These are phyloP conservation scores for Ascochyta viciae-villosae DNA, from an alignment of 2,329 filamentous ascomycete species.

Conservation along the genomic window DNA sequence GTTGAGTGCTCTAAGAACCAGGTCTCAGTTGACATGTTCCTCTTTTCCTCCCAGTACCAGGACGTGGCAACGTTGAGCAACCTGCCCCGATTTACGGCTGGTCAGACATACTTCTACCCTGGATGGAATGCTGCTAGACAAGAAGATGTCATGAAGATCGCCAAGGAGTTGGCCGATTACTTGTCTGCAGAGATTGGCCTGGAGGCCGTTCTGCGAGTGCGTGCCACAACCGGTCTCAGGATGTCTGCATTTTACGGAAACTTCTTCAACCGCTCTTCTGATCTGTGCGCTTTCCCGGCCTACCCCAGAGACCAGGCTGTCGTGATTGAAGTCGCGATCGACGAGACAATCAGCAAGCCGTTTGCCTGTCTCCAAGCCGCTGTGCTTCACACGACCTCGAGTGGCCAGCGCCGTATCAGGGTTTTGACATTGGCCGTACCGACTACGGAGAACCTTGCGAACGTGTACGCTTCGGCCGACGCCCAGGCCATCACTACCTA, in stretches of 20 bases:
- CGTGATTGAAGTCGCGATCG: slow-evolving; percentile 97
- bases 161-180: slow-evolving; percentile 94
- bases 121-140: slow-evolving; percentile 94
- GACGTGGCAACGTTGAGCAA: slow-evolving; percentile 97
- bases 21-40: slow-evolving; percentile 74
- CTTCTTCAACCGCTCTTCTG: slow-evolving; percentile 98
- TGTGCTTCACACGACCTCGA: slow-evolving; percentile 96
- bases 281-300: slow-evolving; percentile 96
- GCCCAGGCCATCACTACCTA: slow-evolving; percentile 92
- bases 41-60: slow-evolving; percentile 65
- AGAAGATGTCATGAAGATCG: slow-evolving; percentile 98
- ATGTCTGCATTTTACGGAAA: slow-evolving; percentile 99
- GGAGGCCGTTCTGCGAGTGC: slow-evolving; percentile 93
- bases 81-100: slow-evolving; percentile 92
- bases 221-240: slow-evolving; percentile 89
- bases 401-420: slow-evolving; percentile 92
- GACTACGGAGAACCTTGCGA: slow-evolving; percentile 87
- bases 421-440: slow-evolving; percentile 93
- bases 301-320: slow-evolving; percentile 98
- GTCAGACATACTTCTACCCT: slow-evolving; percentile 98
- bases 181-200: slow-evolving; percentile 95
- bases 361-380: slow-evolving; percentile 85
- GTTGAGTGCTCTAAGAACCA: slow-evolving; percentile 99
- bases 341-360: slow-evolving; percentile 90
- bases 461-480: slow-evolving; percentile 93